These are phyloP conservation scores for Colletotrichum plurivorum DNA, from an alignment of 2,329 filamentous ascomycete species.

Conservation along the genomic window DNA sequence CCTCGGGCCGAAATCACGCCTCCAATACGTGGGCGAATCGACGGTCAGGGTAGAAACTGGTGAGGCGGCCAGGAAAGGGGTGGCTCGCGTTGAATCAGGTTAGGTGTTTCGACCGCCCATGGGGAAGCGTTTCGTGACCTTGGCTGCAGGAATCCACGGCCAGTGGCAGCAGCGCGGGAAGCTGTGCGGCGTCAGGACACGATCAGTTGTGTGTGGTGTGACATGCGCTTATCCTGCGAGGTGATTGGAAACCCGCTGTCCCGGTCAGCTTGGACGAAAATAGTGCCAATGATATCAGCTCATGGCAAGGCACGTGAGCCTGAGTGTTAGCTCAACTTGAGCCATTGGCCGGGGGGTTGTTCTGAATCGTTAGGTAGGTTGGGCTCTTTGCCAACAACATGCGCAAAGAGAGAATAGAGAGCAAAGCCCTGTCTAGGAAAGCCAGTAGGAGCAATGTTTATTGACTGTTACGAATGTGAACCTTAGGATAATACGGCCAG, in stretches of 20 bases:
- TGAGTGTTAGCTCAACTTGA: too few relatives aligned
- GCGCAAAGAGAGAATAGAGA: too few relatives aligned
- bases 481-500: too few relatives aligned
- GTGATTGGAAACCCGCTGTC: background rate
- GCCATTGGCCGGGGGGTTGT: too few relatives aligned
- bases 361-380: too few relatives aligned
- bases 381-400: too few relatives aligned
- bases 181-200: background rate
- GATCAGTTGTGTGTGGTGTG: conserved; percentile 7
- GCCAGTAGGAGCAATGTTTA: too few relatives aligned
- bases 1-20: background rate
- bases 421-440: too few relatives aligned
- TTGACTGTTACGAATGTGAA: background rate
- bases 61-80: background rate
- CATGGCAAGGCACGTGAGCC: background rate
- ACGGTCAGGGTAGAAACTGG: background rate
- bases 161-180: background rate
- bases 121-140: background rate
- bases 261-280: background rate
- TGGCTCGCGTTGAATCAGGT: background rate
- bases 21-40: background rate
- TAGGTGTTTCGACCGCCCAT: background rate
- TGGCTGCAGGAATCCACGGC: background rate
- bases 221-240: background rate
- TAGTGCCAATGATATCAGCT: background rate